Evolutionary conservation across 768 basidiomycete species (phyloP).

Genomic region (Hemileccinum impolitum): DNA sequence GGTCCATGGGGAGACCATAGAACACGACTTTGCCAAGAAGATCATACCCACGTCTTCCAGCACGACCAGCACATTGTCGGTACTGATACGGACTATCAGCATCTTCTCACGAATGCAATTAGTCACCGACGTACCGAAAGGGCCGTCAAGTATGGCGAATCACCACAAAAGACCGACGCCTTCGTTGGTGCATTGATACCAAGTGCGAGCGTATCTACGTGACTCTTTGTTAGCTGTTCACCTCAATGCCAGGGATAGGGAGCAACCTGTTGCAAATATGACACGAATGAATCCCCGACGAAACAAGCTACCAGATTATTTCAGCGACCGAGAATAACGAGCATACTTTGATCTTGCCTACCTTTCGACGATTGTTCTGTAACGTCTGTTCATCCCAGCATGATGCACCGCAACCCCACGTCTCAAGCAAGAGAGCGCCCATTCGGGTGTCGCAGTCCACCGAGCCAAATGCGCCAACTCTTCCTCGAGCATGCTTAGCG

Average conservation of each 20-base stretch:
- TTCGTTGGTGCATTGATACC: constrained; percentile 75
- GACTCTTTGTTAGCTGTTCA: not conserved
- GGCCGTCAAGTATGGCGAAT: constrained; percentile 58
- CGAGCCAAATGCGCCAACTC: constrained; percentile 40
- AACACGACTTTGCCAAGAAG: constrained; percentile 70
- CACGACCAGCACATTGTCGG: constrained; percentile 71
- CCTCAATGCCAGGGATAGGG: not conserved
- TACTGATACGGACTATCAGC: constrained; percentile 39
- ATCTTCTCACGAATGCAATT: not conserved
- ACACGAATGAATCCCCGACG: constrained; percentile 61
- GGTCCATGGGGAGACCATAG: constrained; percentile 61
- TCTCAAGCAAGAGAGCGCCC: constrained; percentile 46
- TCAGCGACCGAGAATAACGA: not conserved
- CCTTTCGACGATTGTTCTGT: constrained; percentile 58
- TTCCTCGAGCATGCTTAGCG: constrained; percentile 45
- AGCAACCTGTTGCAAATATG: constrained; percentile 59
- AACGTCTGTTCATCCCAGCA: constrained; percentile 62
- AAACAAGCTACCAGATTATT: constrained; percentile 37
- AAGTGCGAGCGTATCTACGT: constrained; percentile 61
- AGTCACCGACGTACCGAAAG: constrained; percentile 46
- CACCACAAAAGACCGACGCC: constrained; percentile 60
- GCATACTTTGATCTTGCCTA: constrained; percentile 16
- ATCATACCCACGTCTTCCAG: constrained; percentile 70
- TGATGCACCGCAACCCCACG: constrained; percentile 72
- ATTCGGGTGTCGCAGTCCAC: constrained; percentile 35